Base-by-base conservation (phyloP, 139 green algal genomes). In the Spirogloea muscicola region DNA sequence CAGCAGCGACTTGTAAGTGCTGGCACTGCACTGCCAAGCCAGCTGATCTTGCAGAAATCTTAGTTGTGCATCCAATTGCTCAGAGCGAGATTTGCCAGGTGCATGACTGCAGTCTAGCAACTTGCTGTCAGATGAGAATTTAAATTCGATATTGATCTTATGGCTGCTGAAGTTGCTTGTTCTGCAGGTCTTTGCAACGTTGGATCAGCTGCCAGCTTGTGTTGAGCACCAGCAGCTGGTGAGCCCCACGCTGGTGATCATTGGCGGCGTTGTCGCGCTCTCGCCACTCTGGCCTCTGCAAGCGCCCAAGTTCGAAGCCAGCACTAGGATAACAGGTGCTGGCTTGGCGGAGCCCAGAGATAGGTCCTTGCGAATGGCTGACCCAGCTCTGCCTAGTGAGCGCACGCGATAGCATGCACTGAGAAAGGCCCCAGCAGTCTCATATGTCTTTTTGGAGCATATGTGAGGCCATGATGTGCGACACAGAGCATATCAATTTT, bases 221-320 rank as follows among this genome's bases (percentile, higher is more conserved):
- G 89, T 91, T 41, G 67, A 68, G 55, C 49, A 27, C 55, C 86
- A 61, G 29, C 52, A 41, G 27, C 86, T 98, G 67, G 74, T 86
- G 58, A 94, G 86, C 1, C 94, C 94, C n/a, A 98, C 94, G 27
- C 86, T 99, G 34, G 87, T 99, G 2, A 74, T 99, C 0, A 91
- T 99, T 13, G 94, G 94, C 1, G 33, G 89, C 43, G 91, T 96
- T 36, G 87, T 95, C 0, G 59, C 65, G 0, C 73, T 96, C 25
- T 80, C 84, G 4, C 84, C 74, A 18, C 81, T 85, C 2, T 96
- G 89, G 90, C 49, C 74, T 25, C 31, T 25, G 4, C 9, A 29
- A 68, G 9, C 43, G 5, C 59, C 13, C 37, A 29, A 58, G 59
- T 3, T 4, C 37, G 48, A 4, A 43, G 42, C 13, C 13, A 42